Conservation (phyloP, 1,139 yeast species). For the Candida tetrigidarum region DNA sequence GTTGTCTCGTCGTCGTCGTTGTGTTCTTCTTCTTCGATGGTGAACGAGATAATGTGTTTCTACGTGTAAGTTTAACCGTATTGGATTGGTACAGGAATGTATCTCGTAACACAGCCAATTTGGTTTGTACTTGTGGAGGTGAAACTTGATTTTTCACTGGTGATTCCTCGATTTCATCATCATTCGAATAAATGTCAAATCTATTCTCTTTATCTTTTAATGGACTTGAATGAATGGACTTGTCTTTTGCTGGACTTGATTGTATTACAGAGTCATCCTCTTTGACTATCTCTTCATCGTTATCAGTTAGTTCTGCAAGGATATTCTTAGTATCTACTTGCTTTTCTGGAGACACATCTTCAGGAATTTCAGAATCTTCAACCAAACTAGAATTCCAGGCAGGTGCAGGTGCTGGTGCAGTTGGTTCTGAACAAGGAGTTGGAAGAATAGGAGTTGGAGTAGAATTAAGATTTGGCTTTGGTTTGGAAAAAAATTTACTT, state of each 20-base stretch:
- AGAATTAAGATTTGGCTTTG: slow-evolving; percentile 3
- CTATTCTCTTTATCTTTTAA: slow-evolving; percentile 1
- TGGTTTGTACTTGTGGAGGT: slow-evolving; percentile 3
- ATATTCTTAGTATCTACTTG: slow-evolving; percentile 17
- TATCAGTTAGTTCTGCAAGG: slow-evolving; percentile 28
- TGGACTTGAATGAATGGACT: not conserved
- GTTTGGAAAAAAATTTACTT: slow-evolving; percentile 20
- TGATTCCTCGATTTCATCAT: slow-evolving; percentile 49
- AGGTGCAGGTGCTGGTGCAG: not conserved
- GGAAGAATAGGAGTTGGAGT: not conserved
- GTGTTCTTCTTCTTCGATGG: not conserved
- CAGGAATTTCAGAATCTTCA: slow-evolving; percentile 44
- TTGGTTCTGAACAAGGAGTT: slow-evolving; percentile 1
- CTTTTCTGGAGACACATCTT: slow-evolving; percentile 22
- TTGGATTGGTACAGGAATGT: slow-evolving; percentile 10
- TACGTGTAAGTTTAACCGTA: not conserved
- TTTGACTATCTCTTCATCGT: slow-evolving; percentile 15
- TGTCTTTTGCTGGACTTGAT: not conserved
- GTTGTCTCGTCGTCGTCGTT: too few species aligned
- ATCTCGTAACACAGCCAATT: slow-evolving; percentile 12
- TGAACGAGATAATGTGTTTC: not conserved
- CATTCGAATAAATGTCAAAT: slow-evolving; percentile 28
- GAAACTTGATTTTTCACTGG: slow-evolving; percentile 26
- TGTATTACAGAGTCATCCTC: not conserved
- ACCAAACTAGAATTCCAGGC: slow-evolving; percentile 26